Base-by-base conservation (phyloP, 1,284 basidiomycete genomes). In the Fereydounia khargensis region DNA sequence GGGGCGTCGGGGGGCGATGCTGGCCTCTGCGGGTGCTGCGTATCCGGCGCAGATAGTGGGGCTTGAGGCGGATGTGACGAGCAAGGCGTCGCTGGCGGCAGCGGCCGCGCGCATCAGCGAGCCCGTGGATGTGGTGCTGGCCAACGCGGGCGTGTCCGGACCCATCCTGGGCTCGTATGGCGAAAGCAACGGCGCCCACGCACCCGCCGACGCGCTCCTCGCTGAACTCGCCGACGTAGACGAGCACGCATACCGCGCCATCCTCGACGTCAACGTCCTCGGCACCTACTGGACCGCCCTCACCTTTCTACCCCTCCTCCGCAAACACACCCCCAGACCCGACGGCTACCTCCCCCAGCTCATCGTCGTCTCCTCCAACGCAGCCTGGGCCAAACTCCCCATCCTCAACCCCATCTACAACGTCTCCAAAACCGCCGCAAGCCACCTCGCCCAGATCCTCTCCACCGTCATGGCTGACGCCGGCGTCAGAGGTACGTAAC, bases 361-460 rank as follows among this genome's bases (percentile, higher is more conserved):
- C 13, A 60, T 65, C 35, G 13, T 56, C 10, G 56, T 65, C 38
- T 48, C 43, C 2, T 48, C 44, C 43, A 65, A 65, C 24, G 52
- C 62, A 8, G 62, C 62, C 2, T 53, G 47, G 53, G 18, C 44
- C n/a, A 65, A 65, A 35, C 39, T 52, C 1, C 55, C 55, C 22
- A 61, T 65, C 46, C 39, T 65, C 28, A 65, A 65, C 23, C 56
- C 61, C 4, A 34, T 65, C n/a, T 65, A 65, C 50, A 65, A 65
- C 41, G 40, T 65, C 27, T 41, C 39, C 36, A 65, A 65, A 44
- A 51, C 61, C 8, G 47, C 61, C 11, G 35, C 59, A 11, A 53
- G 48, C 2, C 61, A 65, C 4, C 37, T 52, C 1, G 53, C 52
- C 11, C 44, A 59, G 18, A 61, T 65, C 21, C 38, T 65, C 13